phyloP scores from a whole-genome alignment of 2,329 filamentous ascomycete species.

The Calonectria montana region DNA sequence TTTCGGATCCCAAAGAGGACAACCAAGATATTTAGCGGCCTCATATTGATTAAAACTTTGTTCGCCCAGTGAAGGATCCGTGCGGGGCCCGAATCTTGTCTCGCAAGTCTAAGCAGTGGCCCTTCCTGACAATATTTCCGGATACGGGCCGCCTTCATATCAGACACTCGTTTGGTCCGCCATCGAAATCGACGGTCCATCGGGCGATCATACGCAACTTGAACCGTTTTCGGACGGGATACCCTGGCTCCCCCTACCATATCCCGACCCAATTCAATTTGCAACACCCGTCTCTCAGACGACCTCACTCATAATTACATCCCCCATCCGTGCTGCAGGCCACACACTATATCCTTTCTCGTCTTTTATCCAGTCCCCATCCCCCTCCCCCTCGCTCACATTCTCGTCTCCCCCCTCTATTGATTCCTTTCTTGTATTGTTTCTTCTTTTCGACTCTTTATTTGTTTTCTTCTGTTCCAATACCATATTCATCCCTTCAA shows the following conservation, averaged over 20 bases:
- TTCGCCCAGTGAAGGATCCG: neutral
- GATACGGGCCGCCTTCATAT: neutral
- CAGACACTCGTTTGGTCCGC: neutral
- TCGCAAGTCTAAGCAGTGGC: neutral
- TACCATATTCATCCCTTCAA: neutral
- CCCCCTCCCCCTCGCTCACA: neutral
- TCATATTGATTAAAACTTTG: slow-evolving; percentile 9
- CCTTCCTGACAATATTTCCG: slow-evolving; percentile 8
- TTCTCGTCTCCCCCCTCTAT: neutral
- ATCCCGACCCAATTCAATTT: slow-evolving; percentile 31
- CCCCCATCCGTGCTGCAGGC: neutral
- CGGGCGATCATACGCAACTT: slow-evolving; percentile 34
- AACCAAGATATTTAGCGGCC: neutral
- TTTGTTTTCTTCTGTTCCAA: neutral
- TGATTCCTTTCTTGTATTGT: neutral
- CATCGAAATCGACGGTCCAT: neutral
- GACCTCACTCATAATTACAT: slow-evolving; percentile 22
- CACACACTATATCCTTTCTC: neutral
- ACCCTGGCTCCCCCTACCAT: slow-evolving; percentile 37
- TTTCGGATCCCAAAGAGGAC: neutral
- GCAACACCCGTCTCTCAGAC: slow-evolving; percentile 27
- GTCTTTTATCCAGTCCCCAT: neutral
- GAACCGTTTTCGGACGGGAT: slow-evolving; percentile 36
- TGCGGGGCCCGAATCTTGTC: neutral
- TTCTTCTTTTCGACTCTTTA: neutral